Base-by-base conservation (phyloP, 257 asterid genomes). In the Nicotiana otophora region DNA sequence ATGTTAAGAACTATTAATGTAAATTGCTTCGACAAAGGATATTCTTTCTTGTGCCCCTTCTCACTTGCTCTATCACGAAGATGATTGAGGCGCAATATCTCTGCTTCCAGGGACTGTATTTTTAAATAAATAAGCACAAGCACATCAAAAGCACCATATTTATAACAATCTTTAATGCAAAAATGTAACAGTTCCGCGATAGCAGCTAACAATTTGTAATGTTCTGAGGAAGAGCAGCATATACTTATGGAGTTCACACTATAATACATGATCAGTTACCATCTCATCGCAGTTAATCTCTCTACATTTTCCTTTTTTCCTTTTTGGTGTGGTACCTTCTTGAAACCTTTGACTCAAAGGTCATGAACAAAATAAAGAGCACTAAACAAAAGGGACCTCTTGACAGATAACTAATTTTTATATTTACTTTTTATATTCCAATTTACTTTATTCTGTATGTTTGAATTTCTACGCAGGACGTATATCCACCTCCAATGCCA, bases 11-110 rank as follows among this genome's bases (percentile, higher is more conserved):
- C 82, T 39, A 78, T 48, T 53, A 81, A 31, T 34, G 0, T 58
- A 78, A 28, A 81, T 11, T 61, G 51, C 67, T 63, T 68, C 80
- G 66, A 62, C 66, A 78, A 93, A 89, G 97, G 99, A 89, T 89
- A 89, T 89, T 89, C 88, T 57, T 83, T 86, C 83, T 86, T 89
- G 34, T 83, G 91, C 57, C 91, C 92, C 84, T 89, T 84, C 80
- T 86, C 90, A 84, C 82, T 87, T 81, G 91, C 92, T 76, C 83
- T 85, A 63, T 82, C 88, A 4, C 86, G 88, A 48, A 89, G 91
- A 83, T 85, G 87, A 83, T 80, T 84, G 33, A 89, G 86, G 82
- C 83, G 83, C 84, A 84, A 66, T 79, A 82, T 86, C 81, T 89
- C 92, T 33, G 88, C 75, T 80, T 83, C 91, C 69, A 87, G 62